phyloP scores from a whole-genome alignment of 495 filamentous ascomycete species.

The Penicillium steckii region DNA sequence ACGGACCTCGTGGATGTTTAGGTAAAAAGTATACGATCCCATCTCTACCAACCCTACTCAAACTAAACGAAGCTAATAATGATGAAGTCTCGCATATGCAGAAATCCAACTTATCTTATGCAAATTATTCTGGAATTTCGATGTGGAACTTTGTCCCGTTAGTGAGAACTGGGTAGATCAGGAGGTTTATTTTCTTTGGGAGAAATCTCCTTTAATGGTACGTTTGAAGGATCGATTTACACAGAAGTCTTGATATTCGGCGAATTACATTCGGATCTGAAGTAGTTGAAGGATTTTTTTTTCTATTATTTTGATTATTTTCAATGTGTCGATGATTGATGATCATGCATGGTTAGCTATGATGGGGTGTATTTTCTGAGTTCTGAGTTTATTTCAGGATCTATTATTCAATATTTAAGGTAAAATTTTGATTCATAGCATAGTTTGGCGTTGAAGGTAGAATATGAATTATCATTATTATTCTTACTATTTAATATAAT shows the following conservation, averaged over 20 bases:
- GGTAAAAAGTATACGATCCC: conserved; percentile 35
- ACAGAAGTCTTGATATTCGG: not conserved
- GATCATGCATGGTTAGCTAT: no score
- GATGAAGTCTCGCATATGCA: conserved; percentile 55
- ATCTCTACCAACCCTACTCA: not conserved
- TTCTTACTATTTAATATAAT: no score
- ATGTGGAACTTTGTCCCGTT: conserved; percentile 17
- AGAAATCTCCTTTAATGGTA: conserved; percentile 2
- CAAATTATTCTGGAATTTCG: conserved; percentile 53
- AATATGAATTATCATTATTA: no score
- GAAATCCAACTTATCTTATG: conserved; percentile 54
- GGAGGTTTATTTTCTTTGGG: conserved; percentile 1
- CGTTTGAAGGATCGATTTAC: not conserved
- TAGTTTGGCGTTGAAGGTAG: no score
- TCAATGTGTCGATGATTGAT: no score
- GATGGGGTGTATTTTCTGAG: no score
- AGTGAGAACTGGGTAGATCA: conserved; percentile 5
- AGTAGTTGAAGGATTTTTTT: no score
- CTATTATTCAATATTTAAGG: no score
- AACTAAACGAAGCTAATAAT: conserved; percentile 18
- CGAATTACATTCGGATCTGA: no score
- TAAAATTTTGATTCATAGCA: no score
- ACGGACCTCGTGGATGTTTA: conserved; percentile 43
- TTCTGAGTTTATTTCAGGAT: no score
- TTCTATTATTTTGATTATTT: no score